Conservation (phyloP, 2,329 filamentous ascomycete species). For the Apiospora kogelbergensis region DNA sequence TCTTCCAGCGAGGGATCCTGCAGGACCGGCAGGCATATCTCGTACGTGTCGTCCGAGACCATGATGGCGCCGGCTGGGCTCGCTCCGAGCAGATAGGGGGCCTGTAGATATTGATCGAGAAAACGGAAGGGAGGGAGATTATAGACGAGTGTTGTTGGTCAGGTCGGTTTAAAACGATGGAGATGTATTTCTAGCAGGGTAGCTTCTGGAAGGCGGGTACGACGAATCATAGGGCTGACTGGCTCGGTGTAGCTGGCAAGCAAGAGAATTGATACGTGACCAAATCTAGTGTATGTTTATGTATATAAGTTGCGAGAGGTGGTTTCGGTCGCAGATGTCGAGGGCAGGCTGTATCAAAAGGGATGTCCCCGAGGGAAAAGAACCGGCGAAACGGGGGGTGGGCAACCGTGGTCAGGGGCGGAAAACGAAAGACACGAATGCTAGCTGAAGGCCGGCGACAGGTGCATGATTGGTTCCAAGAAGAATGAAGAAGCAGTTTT, state of each 20-base stretch:
- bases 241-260: constrained; percentile 9
- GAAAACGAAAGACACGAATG: constrained; percentile 5
- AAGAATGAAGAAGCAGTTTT: neutral
- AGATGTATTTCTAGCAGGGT: constrained; percentile 15
- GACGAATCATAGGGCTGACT: constrained; percentile 17
- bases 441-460: constrained; percentile 13
- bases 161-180: constrained; percentile 16
- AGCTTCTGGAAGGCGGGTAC: constrained; percentile 12
- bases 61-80: constrained; percentile 46
- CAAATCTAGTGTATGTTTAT: constrained; percentile 1
- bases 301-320: constrained; percentile 6
- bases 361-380: constrained; percentile 3
- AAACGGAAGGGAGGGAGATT: neutral
- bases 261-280: neutral
- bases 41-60: constrained; percentile 91
- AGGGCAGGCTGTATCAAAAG: neutral
- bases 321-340: constrained; percentile 4
- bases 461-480: constrained; percentile 11
- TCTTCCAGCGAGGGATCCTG: constrained; percentile 82
- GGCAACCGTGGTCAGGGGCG: constrained; percentile 8
- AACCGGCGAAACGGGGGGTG: constrained; percentile 1
- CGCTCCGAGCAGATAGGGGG: constrained; percentile 12
- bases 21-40: constrained; percentile 85
- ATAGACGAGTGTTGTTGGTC: constrained; percentile 7
- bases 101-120: neutral